A percentile compares a stretch with the other conserved stretches of the same genome.
Conservation (phyloP, 371 early-diverging fungal species). For the Apophysomyces trapeziformis region DNA sequence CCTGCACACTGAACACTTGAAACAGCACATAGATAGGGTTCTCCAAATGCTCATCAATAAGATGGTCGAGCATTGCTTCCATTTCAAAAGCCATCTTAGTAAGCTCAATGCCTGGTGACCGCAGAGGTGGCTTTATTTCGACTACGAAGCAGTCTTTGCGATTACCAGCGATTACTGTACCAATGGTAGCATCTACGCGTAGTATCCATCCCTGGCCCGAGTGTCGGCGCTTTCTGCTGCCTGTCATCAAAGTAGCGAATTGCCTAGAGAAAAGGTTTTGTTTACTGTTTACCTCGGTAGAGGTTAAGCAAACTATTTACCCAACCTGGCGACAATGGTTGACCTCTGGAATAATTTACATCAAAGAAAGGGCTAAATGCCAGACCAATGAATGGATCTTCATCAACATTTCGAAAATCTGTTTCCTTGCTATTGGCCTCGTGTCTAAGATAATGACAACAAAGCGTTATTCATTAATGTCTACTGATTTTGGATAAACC, state of each 20-base stretch:
- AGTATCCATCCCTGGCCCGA: background rate
- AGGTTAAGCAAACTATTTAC: background rate
- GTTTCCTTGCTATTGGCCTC: background rate
- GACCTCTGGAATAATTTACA: background rate
- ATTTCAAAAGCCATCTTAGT: background rate
- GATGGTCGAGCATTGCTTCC: background rate
- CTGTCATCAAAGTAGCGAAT: background rate
- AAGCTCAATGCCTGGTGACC: background rate
- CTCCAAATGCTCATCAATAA: constrained; percentile 1
- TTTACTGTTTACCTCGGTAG: background rate
- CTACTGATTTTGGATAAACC: background rate
- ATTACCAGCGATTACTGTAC: constrained; percentile 1
- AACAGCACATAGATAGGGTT: background rate
- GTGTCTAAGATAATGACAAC: background rate
- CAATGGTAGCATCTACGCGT: constrained; percentile 6
- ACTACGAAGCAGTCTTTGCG: constrained; percentile 5
- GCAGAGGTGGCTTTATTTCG: constrained; percentile 6
- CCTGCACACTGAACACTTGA: constrained; percentile 3
- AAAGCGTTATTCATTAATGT: background rate
- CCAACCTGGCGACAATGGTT: constrained; percentile 1
- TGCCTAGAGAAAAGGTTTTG: background rate
- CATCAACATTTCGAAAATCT: background rate
- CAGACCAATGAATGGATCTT: background rate
- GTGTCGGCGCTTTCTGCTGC: background rate
- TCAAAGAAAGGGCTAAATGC: background rate